Conservation (phyloP, 352 stramenopile species). For the Pythium pectinolyticum region DNA sequence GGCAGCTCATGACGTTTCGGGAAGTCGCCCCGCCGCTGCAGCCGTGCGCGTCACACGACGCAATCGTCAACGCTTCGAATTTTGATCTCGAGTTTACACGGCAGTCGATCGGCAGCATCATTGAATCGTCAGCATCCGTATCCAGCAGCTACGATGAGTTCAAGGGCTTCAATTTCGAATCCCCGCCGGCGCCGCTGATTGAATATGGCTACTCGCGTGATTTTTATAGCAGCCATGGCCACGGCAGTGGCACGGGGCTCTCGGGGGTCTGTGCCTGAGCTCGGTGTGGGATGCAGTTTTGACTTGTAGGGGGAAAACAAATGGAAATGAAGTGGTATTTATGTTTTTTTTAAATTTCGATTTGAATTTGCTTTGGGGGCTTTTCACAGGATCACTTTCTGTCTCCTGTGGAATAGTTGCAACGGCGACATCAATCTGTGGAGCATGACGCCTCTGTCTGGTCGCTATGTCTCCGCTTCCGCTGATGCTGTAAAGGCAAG, state of each 20-base stretch:
- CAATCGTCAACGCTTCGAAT: slow-evolving; percentile 73
- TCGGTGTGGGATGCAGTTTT: not conserved
- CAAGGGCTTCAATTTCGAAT: slow-evolving; percentile 86
- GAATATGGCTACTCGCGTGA: slow-evolving; percentile 61
- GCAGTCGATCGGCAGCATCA: slow-evolving; percentile 48
- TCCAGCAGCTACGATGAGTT: slow-evolving; percentile 60
- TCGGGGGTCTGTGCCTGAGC: slow-evolving; percentile 25
- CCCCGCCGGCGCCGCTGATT: slow-evolving; percentile 43
- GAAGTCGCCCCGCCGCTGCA: slow-evolving; percentile 62
- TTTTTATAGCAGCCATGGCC: slow-evolving; percentile 18
- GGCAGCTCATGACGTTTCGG: slow-evolving; percentile 62
- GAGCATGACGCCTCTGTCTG: too few relatives aligned
- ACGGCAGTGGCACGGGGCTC: too few relatives aligned
- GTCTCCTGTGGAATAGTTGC: too few relatives aligned
- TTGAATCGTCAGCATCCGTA: slow-evolving; percentile 33
- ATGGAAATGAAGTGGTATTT: too few relatives aligned
- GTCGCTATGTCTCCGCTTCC: too few relatives aligned
- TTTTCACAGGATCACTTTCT: too few relatives aligned
- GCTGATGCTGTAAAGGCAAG: too few relatives aligned
- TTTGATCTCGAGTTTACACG: slow-evolving; percentile 87
- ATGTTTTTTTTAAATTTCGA: not conserved
- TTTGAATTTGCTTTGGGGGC: not conserved
- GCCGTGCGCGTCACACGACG: slow-evolving; percentile 47
- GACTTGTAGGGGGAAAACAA: too few relatives aligned
- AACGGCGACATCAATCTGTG: too few relatives aligned